These are phyloP conservation scores for Hygrophila difformis DNA, from an alignment of 257 asterid species.

Conservation along the genomic window DNA sequence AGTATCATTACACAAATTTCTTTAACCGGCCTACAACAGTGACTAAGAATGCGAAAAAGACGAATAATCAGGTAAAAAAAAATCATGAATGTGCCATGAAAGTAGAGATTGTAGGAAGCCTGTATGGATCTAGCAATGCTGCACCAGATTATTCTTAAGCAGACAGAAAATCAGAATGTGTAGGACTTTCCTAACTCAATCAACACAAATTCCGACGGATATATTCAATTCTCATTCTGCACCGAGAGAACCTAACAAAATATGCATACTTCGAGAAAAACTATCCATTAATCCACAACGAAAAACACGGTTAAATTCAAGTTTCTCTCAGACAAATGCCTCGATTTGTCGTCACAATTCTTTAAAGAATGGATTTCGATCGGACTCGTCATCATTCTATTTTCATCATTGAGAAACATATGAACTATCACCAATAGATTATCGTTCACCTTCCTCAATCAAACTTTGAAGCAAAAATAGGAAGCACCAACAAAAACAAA, in stretches of 20 bases:
- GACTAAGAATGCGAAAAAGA: too few relatives aligned
- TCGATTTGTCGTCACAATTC: slow-evolving; percentile 62
- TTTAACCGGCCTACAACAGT: too few relatives aligned
- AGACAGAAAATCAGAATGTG: slow-evolving; percentile 49
- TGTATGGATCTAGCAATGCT: too few relatives aligned
- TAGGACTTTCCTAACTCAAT: slow-evolving; percentile 36
- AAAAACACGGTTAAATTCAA: background rate
- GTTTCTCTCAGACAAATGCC: slow-evolving; percentile 91
- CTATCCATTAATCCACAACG: background rate
- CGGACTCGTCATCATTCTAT: slow-evolving; percentile 81
- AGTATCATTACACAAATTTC: too few relatives aligned
- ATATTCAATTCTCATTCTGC: slow-evolving; percentile 25
- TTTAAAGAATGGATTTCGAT: slow-evolving; percentile 66
- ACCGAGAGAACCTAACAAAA: background rate
- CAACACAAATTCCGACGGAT: slow-evolving; percentile 19
- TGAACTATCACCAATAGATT: slow-evolving; percentile 2
- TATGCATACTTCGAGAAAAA: background rate
- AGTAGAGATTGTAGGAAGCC: too few relatives aligned
- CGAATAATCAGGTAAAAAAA: too few relatives aligned
- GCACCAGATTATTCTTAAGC: too few relatives aligned
- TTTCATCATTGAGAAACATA: slow-evolving; percentile 60
- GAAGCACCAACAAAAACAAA: background rate
- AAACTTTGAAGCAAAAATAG: background rate
- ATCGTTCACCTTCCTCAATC: background rate
- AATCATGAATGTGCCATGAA: too few relatives aligned